phyloP scores from a whole-genome alignment of 1,284 basidiomycete species.

The Xerocomus minutiporus region DNA sequence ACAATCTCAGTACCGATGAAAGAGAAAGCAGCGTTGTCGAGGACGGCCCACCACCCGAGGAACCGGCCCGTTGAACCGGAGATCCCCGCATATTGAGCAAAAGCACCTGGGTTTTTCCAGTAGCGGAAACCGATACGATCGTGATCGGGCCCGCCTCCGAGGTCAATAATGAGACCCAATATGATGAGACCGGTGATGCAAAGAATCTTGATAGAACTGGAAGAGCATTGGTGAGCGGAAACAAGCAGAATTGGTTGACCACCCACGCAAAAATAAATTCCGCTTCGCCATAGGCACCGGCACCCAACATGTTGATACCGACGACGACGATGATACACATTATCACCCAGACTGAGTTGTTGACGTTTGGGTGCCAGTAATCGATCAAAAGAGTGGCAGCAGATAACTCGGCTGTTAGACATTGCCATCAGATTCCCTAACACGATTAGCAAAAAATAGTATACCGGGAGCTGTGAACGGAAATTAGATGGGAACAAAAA shows the following conservation, averaged over 20 bases:
- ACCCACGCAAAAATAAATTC: slow-evolving; percentile 52
- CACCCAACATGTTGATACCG: slow-evolving; percentile 62
- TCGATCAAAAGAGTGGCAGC: slow-evolving; percentile 63
- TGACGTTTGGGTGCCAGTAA: slow-evolving; percentile 52
- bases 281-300: slow-evolving; percentile 49
- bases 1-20: slow-evolving; percentile 77
- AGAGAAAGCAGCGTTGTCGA: slow-evolving; percentile 65
- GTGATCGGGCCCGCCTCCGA: slow-evolving; percentile 54
- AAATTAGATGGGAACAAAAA: not conserved
- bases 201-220: slow-evolving; percentile 60
- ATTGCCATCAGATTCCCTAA: slow-evolving; percentile 1
- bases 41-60: slow-evolving; percentile 51
- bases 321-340: slow-evolving; percentile 61
- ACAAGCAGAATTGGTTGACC: not conserved
- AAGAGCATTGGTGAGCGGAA: not conserved
- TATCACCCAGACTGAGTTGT: slow-evolving; percentile 60
- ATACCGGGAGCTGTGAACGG: slow-evolving; percentile 26
- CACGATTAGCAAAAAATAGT: not conserved
- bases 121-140: slow-evolving; percentile 50
- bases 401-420: slow-evolving; percentile 50
- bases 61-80: slow-evolving; percentile 48
- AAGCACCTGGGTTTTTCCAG: slow-evolving; percentile 55
- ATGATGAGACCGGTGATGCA: slow-evolving; percentile 49
- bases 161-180: slow-evolving; percentile 46
- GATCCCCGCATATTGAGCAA: slow-evolving; percentile 42